These are phyloP conservation scores for Pleurotus tuber-regium DNA, from an alignment of 768 basidiomycete species.

Conservation along the genomic window DNA sequence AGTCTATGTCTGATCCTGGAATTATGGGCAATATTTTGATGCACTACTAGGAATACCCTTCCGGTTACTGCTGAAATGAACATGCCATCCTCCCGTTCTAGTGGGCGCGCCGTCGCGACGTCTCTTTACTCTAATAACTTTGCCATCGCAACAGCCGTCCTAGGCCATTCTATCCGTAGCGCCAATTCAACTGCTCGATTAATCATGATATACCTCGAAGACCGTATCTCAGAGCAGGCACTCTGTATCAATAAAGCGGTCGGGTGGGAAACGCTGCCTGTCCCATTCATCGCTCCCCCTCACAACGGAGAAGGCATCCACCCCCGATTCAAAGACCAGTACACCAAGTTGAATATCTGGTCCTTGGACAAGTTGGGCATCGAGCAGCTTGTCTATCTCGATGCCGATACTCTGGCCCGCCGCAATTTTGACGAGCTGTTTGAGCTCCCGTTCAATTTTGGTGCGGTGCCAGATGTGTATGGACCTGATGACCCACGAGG, in stretches of 20 bases:
- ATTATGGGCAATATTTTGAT: neutral
- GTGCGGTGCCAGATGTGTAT: constrained; percentile 39
- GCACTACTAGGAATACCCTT: constrained; percentile 14
- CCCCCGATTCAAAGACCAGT: constrained; percentile 36
- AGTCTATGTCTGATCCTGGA: neutral
- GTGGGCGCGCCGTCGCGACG: constrained; percentile 23
- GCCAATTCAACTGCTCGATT: constrained; percentile 24
- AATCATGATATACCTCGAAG: constrained; percentile 26
- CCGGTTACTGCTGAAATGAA: constrained; percentile 14
- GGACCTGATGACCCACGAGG: constrained; percentile 19
- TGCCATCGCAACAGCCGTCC: constrained; percentile 25
- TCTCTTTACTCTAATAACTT: constrained; percentile 28
- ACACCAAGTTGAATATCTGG: constrained; percentile 44
- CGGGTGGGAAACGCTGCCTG: constrained; percentile 35
- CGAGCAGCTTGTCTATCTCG: constrained; percentile 34
- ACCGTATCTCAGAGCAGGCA: constrained; percentile 33
- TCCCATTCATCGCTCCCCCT: constrained; percentile 36
- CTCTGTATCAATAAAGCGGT: constrained; percentile 36
- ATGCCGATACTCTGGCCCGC: constrained; percentile 41
- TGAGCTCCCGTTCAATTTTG: constrained; percentile 36
- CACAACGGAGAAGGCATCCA: constrained; percentile 32
- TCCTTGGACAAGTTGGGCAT: constrained; percentile 29
- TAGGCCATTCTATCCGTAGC: constrained; percentile 22
- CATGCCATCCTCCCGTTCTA: no score
- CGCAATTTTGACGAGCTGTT: constrained; percentile 45